phyloP scores from a whole-genome alignment of 176 grass and related monocot species.

The Zea mays region Zm-B73-REFERENCE-NAM-5.0 NC_050098.1:208805001-208805500 shows the following conservation, averaged over 20 bases:
- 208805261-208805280: slow-evolving; percentile 47
- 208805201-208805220: slow-evolving; percentile 16
- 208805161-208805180: neutral
- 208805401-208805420: slow-evolving; percentile 55
- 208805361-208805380: slow-evolving; percentile 50
- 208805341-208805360: slow-evolving; percentile 64
- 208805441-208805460: slow-evolving; percentile 25
- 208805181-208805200: neutral
- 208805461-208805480: slow-evolving; percentile 22
- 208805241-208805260: slow-evolving; percentile 20
- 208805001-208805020: slow-evolving; percentile 75
- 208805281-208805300: slow-evolving; percentile 48
- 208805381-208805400: slow-evolving; percentile 52
- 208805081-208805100: neutral
- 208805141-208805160: slow-evolving; percentile 12
- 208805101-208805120: neutral
- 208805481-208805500: slow-evolving; percentile 5
- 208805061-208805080: neutral
- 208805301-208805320: slow-evolving; percentile 52
- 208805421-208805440: slow-evolving; percentile 43
- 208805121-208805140: slow-evolving; percentile 13
- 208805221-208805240: slow-evolving; percentile 22
- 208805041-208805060: slow-evolving; percentile 51
- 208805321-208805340: slow-evolving; percentile 49
- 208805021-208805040: slow-evolving; percentile 60